Conservation (phyloP, 2,329 filamentous ascomycete genomes). For the Alternaria longipes region DNA sequence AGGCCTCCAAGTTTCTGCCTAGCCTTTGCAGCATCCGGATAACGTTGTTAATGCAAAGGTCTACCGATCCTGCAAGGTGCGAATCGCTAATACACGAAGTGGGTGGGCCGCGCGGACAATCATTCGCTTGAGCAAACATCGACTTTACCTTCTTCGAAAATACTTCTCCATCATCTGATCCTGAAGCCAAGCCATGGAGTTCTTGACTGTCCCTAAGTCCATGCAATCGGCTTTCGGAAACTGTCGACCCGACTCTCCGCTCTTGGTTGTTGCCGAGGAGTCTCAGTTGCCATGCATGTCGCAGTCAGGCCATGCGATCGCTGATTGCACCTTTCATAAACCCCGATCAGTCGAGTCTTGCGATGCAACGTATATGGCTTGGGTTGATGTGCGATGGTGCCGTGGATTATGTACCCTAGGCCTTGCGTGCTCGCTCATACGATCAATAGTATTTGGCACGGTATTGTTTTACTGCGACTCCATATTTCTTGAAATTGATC, state of each 20-base stretch:
- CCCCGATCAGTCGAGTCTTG: neutral
- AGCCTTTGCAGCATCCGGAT: neutral
- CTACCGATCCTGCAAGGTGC: constrained; percentile 6
- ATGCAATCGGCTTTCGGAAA: constrained; percentile 1
- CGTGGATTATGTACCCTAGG: neutral
- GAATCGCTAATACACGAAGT: constrained; percentile 1
- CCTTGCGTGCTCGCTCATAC: neutral
- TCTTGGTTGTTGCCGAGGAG: neutral
- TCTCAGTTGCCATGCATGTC: neutral
- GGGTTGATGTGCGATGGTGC: neutral
- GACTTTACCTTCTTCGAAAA: constrained; percentile 7
- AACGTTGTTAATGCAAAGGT: neutral
- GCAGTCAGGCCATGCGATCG: neutral
- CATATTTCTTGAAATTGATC: neutral
- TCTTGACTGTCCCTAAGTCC: neutral
- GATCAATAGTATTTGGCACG: neutral
- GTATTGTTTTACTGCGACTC: neutral
- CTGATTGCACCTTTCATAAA: neutral
- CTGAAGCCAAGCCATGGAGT: neutral
- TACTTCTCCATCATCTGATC: constrained; percentile 5
- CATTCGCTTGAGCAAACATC: constrained; percentile 2
- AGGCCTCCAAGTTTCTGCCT: constrained; percentile 9
- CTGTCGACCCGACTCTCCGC: neutral
- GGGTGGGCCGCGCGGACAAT: neutral
- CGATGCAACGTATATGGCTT: neutral